Evolutionary conservation across 768 basidiomycete species (phyloP).

Genomic region (Tylopilus cervinicoccineus): DNA sequence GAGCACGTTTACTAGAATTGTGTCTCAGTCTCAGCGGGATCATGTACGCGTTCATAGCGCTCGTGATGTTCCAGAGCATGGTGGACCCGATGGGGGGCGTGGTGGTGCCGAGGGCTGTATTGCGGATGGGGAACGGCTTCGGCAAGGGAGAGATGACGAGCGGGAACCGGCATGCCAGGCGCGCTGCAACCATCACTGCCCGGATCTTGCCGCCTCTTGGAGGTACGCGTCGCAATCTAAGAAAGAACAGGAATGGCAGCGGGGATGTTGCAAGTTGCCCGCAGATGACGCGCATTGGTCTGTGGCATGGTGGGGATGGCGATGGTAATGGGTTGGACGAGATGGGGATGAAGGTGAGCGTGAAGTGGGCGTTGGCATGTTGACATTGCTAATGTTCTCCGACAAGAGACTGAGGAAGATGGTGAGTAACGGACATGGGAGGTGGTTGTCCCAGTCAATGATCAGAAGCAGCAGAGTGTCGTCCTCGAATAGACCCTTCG

Average conservation of each 20-base stretch:
- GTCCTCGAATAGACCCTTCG: conserved; percentile 2
- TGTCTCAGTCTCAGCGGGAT: conserved; percentile 61
- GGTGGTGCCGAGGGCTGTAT: background rate
- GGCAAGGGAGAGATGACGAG: background rate
- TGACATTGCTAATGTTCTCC: conserved; percentile 1
- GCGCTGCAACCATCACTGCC: conserved; percentile 15
- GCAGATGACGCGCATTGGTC: background rate
- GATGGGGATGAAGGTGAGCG: conserved; percentile 11
- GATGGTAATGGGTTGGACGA: conserved; percentile 12
- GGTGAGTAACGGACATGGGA: conserved; percentile 2
- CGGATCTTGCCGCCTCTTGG: conserved; percentile 16
- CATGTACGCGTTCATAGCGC: conserved; percentile 61
- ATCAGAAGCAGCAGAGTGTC: conserved; percentile 8
- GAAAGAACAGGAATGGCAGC: background rate
- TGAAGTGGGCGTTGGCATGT: conserved; percentile 21
- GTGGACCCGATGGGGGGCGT: conserved; percentile 47
- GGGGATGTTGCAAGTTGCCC: background rate
- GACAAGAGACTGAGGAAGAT: conserved; percentile 1
- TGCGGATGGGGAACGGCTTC: background rate
- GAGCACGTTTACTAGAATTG: conserved; percentile 47
- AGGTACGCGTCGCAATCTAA: background rate
- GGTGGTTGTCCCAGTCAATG: conserved; percentile 2
- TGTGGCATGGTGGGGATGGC: no score
- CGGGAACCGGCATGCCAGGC: conserved; percentile 2
- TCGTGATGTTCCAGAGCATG: conserved; percentile 67